Base-by-base conservation (phyloP, 2,329 filamentous ascomycete genomes). In the Arthrocladium fulminans region DNA sequence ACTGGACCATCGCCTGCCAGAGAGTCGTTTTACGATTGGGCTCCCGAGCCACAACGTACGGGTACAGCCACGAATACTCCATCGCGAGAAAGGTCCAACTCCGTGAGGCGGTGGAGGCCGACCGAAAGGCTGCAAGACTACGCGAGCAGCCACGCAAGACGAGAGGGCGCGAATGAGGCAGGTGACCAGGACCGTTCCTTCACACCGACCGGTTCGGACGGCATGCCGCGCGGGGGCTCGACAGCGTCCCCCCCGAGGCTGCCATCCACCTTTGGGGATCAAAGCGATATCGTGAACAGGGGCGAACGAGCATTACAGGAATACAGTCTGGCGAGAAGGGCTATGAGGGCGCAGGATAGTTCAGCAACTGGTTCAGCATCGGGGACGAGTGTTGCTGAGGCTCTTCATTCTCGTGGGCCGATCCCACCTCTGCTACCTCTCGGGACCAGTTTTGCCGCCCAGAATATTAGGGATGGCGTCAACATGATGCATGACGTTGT, bases 111-210 rank as follows among this genome's bases (percentile, higher is more conserved):
- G 13, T 47, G 44, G 44, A 8, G 44, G 23, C 44, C 44, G 19
- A 12, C 44, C 3, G 44, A 47, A 27, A 22, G 44, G 39, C 29
- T 47, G n/a, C 44, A 47, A 17, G 44, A 47, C 23, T 47, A 47
- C 22, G 44, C 44, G 17, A 47, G 34, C 23, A 47, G n/a, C 19
- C 44, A 47, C 20, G 20, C 34, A 4, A 23, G 44, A 15, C 32
- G 44, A 9, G 20, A 20, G 5, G 39, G 44, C 17, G 44, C 15
- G 9, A 24, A 27, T 8, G 30, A 24, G 12, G 10, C 43, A 10
- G 24, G 6, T 17, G 43, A 24, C n/a, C 17, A 20, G 24, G 20
- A 32, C 23, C 15, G n/a, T 6, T 15, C 5, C 10, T 17, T n/a
- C 3, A 45, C n/a, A 10, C 20, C 17, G 17, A 22, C 30, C 6